Evolutionary conservation across 305 asterid genomes (phyloP).

Genomic region (Fraxinus sp.): DNA sequence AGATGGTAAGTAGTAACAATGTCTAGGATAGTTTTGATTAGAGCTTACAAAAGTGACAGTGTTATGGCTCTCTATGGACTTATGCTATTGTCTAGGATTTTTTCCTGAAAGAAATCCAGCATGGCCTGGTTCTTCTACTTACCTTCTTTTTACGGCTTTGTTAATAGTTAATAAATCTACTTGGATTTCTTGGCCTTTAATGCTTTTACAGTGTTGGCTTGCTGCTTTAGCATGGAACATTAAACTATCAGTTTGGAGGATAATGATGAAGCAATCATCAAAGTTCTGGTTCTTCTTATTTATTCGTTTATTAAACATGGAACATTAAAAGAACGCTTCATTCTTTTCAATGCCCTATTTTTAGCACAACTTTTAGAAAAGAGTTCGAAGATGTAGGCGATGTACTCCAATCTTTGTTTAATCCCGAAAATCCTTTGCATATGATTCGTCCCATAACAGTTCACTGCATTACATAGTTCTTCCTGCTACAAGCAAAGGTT

Average conservation of each 20-base stretch:
- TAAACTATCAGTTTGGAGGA: not conserved
- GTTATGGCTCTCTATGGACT: not conserved
- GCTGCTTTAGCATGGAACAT: not conserved
- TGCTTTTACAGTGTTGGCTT: not conserved
- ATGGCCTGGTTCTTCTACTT: not conserved
- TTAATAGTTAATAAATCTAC: not conserved
- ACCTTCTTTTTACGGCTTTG: not conserved
- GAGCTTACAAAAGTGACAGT: not conserved
- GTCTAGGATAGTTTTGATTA: not conserved
- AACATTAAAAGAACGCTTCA: not conserved
- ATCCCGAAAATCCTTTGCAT: not conserved
- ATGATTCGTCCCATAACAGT: not conserved
- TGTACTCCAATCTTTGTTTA: not conserved
- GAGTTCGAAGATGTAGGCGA: not conserved
- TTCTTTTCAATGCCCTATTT: not conserved
- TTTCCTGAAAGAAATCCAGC: not conserved
- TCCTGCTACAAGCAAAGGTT: not conserved
- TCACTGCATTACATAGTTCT: not conserved
- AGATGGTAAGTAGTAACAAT: not conserved
- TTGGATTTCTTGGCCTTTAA: not conserved
- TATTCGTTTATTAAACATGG: not conserved
- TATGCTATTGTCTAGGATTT: not conserved
- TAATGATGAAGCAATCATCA: not conserved
- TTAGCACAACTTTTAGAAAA: not conserved
- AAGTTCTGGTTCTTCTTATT: not conserved